phyloP scores from a whole-genome alignment of 1,284 basidiomycete species.

The Farysia itapuensis region DNA sequence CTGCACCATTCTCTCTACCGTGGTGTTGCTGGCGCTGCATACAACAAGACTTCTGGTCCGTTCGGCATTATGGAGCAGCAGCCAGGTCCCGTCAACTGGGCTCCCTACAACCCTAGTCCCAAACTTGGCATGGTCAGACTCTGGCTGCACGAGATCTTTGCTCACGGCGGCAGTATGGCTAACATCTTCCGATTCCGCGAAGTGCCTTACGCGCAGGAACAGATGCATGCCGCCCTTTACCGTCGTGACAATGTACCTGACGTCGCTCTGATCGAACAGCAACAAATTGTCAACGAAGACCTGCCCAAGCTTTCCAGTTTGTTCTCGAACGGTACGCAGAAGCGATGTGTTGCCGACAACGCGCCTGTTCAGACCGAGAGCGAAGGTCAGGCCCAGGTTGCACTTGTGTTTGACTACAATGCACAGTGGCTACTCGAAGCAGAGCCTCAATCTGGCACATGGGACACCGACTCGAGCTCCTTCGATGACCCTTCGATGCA shows the following conservation, averaged over 20 bases:
- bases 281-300: slow-evolving; percentile 29
- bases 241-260: slow-evolving; percentile 38
- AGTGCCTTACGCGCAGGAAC: slow-evolving; percentile 39
- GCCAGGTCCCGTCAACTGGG: slow-evolving; percentile 39
- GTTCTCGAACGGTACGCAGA: slow-evolving; percentile 1
- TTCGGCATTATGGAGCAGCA: slow-evolving; percentile 43
- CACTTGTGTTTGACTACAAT: slow-evolving; percentile 30
- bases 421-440: slow-evolving; percentile 29
- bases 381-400: slow-evolving; percentile 27
- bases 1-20: slow-evolving; percentile 33
- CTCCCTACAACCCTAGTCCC: slow-evolving; percentile 21
- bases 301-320: slow-evolving; percentile 14
- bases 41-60: slow-evolving; percentile 26
- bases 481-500: slow-evolving; percentile 29
- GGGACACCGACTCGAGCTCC: slow-evolving; percentile 12
- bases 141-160: slow-evolving; percentile 42
- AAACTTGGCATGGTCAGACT: slow-evolving; percentile 32
- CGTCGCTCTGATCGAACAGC: slow-evolving; percentile 34
- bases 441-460: slow-evolving; percentile 36
- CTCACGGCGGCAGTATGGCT: slow-evolving; percentile 28
- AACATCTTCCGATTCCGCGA: slow-evolving; percentile 44
- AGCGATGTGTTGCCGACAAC: slow-evolving; percentile 1
- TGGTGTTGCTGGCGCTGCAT: slow-evolving; percentile 28
- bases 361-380: slow-evolving; percentile 9
- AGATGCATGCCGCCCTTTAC: slow-evolving; percentile 44